A percentile compares a stretch with the other conserved stretches of the same genome.
Evolutionary conservation across 176 grass and related monocot species (phyloP).

Genomic region (Carex pumila): DNA sequence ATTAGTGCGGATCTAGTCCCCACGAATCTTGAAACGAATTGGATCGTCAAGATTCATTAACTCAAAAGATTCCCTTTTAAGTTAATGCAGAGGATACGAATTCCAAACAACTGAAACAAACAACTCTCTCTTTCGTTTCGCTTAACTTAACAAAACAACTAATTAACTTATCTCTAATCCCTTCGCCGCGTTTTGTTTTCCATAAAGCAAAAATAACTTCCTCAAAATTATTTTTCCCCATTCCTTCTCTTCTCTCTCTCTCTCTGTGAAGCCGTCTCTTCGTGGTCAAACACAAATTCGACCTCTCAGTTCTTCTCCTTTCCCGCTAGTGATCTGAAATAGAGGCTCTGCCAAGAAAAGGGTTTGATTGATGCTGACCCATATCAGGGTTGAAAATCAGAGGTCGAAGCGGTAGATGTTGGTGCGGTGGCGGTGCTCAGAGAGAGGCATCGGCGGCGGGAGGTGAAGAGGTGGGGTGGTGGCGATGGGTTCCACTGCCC

Average conservation of each 20-base stretch:
- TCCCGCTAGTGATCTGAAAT: not conserved
- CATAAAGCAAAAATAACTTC: not conserved
- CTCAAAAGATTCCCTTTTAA: no score
- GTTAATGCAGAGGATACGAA: no score
- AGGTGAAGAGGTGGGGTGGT: slow-evolving; percentile 15
- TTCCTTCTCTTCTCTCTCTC: not conserved
- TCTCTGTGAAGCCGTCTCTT: not conserved
- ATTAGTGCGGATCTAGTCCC: no score
- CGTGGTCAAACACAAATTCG: slow-evolving; percentile 9
- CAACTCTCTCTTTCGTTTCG: not conserved
- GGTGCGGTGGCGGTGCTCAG: not conserved
- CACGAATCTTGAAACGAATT: no score
- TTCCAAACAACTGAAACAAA: not conserved
- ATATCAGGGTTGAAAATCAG: not conserved
- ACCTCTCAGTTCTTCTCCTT: not conserved
- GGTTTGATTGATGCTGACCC: not conserved
- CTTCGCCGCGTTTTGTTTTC: not conserved
- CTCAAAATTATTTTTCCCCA: not conserved
- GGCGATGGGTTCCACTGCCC: slow-evolving; percentile 5
- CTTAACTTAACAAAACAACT: slow-evolving; percentile 23
- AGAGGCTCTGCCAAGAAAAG: not conserved
- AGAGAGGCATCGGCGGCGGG: slow-evolving; percentile 10
- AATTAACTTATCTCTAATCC: not conserved
- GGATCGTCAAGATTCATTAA: no score
- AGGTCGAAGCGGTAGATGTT: not conserved